Evolutionary conservation across 2,329 filamentous ascomycete species (phyloP).

Genomic region (Trichophaea hybrida): DNA sequence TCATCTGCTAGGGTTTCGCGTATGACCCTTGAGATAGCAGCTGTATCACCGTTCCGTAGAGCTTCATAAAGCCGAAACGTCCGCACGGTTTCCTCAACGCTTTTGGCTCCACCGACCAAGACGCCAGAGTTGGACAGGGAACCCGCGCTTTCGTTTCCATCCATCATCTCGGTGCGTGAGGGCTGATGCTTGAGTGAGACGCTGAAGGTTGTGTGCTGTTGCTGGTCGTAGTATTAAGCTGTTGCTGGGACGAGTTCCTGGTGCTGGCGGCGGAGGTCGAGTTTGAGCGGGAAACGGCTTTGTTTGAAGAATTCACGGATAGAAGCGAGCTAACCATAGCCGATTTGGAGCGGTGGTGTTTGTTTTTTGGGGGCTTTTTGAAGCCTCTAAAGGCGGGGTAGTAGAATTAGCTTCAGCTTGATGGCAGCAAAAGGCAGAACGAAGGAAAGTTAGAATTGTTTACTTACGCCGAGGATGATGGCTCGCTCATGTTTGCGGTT

Average conservation of each 20-base stretch:
- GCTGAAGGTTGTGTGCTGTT: background rate
- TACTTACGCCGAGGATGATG: background rate
- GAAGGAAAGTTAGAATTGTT: background rate
- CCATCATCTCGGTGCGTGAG: slow-evolving; percentile 2
- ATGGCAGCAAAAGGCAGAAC: background rate
- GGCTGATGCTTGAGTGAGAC: slow-evolving; percentile 1
- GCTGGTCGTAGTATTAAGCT: slow-evolving; percentile 2
- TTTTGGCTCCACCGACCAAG: slow-evolving; percentile 15
- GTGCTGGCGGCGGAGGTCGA: slow-evolving; percentile 14
- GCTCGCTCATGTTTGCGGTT: background rate
- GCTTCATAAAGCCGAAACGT: slow-evolving; percentile 93
- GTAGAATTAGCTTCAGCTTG: background rate
- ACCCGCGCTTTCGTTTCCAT: slow-evolving; percentile 1
- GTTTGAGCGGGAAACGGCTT: slow-evolving; percentile 1
- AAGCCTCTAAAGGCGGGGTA: background rate
- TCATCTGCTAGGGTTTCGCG: slow-evolving; percentile 43
- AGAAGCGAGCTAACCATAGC: slow-evolving; percentile 21
- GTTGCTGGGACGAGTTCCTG: slow-evolving; percentile 13
- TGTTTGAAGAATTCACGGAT: slow-evolving; percentile 10
- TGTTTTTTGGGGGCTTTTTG: background rate
- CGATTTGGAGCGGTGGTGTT: slow-evolving; percentile 19
- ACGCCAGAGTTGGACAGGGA: slow-evolving; percentile 18
- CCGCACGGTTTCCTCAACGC: slow-evolving; percentile 79
- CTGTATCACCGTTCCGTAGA: slow-evolving; percentile 76
- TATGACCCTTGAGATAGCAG: slow-evolving; percentile 75